Conservation (phyloP, 2,329 filamentous ascomycete species). For the Epichloe sp. region DNA sequence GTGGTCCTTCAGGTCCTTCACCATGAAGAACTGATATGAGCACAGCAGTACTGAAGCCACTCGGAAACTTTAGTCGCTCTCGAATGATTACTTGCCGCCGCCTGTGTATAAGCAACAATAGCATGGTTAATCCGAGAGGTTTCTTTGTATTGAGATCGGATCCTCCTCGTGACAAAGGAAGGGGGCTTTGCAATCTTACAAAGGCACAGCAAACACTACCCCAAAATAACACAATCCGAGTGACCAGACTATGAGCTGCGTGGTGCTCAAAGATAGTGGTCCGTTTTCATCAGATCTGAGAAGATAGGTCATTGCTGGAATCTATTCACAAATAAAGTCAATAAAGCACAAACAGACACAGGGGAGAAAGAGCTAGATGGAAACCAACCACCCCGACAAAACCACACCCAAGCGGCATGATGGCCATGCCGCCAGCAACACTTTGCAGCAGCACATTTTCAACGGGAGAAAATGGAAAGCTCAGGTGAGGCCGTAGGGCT, state of each 20-base stretch:
- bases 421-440: slow-evolving; percentile 87
- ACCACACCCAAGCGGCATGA: slow-evolving; percentile 90
- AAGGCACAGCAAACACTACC: slow-evolving; percentile 86
- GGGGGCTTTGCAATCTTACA: slow-evolving; percentile 32
- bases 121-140: too few species aligned
- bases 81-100: slow-evolving; percentile 83
- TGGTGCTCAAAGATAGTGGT: slow-evolving; percentile 56
- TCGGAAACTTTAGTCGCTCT: slow-evolving; percentile 88
- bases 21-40: slow-evolving; percentile 87
- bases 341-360: slow-evolving; percentile 1
- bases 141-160: too few species aligned
- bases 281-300: slow-evolving; percentile 66
- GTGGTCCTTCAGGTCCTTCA: slow-evolving; percentile 24
- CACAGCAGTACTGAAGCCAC: slow-evolving; percentile 86
- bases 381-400: slow-evolving; percentile 72
- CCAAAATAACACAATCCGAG: slow-evolving; percentile 92
- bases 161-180: not conserved
- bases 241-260: slow-evolving; percentile 79
- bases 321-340: slow-evolving; percentile 22
- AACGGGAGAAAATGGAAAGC: slow-evolving; percentile 77
- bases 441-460: slow-evolving; percentile 97
- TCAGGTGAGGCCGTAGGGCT: slow-evolving; percentile 56
- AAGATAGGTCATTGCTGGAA: slow-evolving; percentile 83
- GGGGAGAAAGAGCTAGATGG: not conserved
- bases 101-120: slow-evolving; percentile 17